Evolutionary conservation across 169 alveolate genomes (phyloP).

Genomic region (Plasmodium falciparum): DNA sequence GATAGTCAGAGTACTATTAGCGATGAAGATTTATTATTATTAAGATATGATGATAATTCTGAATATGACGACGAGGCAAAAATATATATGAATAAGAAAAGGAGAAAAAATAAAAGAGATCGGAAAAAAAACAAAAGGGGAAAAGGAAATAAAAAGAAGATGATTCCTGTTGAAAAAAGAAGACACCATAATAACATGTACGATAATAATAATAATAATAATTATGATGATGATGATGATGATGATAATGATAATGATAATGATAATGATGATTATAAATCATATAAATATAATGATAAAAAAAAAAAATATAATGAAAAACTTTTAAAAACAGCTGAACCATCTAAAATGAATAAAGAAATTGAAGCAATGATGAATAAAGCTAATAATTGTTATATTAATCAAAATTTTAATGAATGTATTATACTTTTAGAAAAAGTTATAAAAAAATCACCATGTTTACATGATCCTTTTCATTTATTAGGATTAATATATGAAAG

Average conservation of each 20-base stretch:
- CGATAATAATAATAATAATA: no score
- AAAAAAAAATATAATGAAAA: not conserved
- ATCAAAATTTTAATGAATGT: constrained; percentile 79
- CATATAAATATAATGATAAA: not conserved
- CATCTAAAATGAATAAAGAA: constrained; percentile 79
- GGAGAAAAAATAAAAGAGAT: constrained; percentile 14
- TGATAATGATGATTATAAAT: not conserved
- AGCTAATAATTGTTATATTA: constrained; percentile 83
- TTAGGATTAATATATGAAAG: constrained; percentile 91
- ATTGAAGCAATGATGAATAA: constrained; percentile 80
- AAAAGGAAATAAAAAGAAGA: not conserved
- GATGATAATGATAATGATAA: not conserved
- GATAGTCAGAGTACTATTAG: constrained; percentile 31
- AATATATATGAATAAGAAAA: not conserved
- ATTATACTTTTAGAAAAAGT: constrained; percentile 84
- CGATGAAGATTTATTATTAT: constrained; percentile 56
- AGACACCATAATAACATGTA: no score
- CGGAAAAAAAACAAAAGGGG: not conserved
- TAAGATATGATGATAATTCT: constrained; percentile 16
- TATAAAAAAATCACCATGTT: constrained; percentile 88
- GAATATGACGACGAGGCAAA: not conserved
- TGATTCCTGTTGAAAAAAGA: no score
- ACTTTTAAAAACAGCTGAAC: constrained; percentile 20
- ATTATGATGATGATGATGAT: no score
- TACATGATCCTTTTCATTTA: constrained; percentile 92